A percentile compares a stretch with the other conserved stretches of the same genome.
These are phyloP conservation scores for Cucurbita moschata DNA, from an alignment of 306 rosid genomes.

Conservation along the genomic window DNA sequence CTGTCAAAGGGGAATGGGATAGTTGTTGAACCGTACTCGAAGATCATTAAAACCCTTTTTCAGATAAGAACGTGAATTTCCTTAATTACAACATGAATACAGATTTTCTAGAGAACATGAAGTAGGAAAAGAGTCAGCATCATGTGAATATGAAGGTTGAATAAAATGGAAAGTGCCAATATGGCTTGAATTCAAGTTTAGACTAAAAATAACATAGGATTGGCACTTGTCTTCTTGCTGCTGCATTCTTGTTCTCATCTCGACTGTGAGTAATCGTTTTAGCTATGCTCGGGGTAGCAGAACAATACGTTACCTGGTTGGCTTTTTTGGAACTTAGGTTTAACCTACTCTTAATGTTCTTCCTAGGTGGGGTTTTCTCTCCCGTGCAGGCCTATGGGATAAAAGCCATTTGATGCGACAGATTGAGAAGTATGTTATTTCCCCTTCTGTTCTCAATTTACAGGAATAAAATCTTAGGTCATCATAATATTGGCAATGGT, in stretches of 20 bases:
- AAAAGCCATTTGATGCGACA: constrained; percentile 98
- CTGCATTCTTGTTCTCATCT: not conserved
- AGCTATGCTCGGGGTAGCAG: not conserved
- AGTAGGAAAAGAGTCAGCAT: not conserved
- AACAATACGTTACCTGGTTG: not conserved
- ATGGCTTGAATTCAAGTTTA: not conserved
- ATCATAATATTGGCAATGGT: not conserved
- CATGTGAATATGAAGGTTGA: not conserved
- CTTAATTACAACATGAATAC: not conserved
- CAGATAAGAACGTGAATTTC: not conserved
- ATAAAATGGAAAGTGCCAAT: not conserved
- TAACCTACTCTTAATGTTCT: constrained; percentile 6
- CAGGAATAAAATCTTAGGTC: not conserved
- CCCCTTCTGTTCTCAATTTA: constrained; percentile 4
- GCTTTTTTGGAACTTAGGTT: not conserved
- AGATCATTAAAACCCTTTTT: not conserved
- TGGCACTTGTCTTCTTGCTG: not conserved
- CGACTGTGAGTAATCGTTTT: not conserved
- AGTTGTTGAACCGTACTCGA: not conserved
- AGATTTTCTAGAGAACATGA: not conserved
- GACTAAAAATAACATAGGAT: not conserved
- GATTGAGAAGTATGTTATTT: constrained; percentile 71
- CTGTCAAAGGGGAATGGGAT: not conserved
- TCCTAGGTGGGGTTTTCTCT: constrained; percentile 91
- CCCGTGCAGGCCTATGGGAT: constrained; percentile 96